Percentiles rank a stretch among this genome's conserved stretches.
Conservation (phyloP, 768 basidiomycete genomes). For the Boletellus emodensis region DNA sequence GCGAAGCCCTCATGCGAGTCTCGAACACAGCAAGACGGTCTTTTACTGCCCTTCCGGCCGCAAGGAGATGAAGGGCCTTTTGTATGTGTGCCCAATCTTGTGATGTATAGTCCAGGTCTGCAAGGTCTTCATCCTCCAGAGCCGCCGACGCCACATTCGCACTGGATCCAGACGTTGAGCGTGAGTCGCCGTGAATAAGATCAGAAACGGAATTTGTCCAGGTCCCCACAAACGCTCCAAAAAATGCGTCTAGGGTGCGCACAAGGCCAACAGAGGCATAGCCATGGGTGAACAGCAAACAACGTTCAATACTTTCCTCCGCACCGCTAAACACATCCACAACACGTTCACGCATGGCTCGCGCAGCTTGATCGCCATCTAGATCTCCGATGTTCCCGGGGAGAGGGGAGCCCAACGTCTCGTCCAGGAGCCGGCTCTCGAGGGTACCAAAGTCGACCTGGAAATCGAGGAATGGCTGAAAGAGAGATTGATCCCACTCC, state of each 20-base stretch:
- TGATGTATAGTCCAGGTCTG: slow-evolving; percentile 79
- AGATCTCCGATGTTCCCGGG: slow-evolving; percentile 20
- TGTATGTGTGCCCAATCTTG: slow-evolving; percentile 92
- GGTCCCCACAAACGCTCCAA: slow-evolving; percentile 65
- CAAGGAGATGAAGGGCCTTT: slow-evolving; percentile 73
- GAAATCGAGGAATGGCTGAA: slow-evolving; percentile 91
- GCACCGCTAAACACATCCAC: slow-evolving; percentile 72
- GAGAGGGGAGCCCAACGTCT: slow-evolving; percentile 48
- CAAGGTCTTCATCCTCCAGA: slow-evolving; percentile 54
- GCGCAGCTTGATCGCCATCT: slow-evolving; percentile 46
- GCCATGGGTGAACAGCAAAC: slow-evolving; percentile 81
- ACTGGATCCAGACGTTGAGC: slow-evolving; percentile 29
- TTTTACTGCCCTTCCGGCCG: slow-evolving; percentile 69
- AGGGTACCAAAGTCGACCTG: slow-evolving; percentile 80
- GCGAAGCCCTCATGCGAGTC: slow-evolving; percentile 52
- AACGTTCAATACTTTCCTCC: slow-evolving; percentile 76
- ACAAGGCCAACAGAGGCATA: slow-evolving; percentile 77
- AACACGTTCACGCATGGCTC: slow-evolving; percentile 69
- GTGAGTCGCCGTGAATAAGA: slow-evolving; percentile 29
- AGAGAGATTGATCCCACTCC: slow-evolving; percentile 90
- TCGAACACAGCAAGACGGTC: slow-evolving; percentile 72
- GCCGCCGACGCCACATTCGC: slow-evolving; percentile 25
- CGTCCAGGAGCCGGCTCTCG: slow-evolving; percentile 68
- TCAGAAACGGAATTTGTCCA: slow-evolving; percentile 53
- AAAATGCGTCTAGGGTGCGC: slow-evolving; percentile 65